Conservation (phyloP, 2,329 filamentous ascomycete genomes). For the Emergomyces pasteurianus region DNA sequence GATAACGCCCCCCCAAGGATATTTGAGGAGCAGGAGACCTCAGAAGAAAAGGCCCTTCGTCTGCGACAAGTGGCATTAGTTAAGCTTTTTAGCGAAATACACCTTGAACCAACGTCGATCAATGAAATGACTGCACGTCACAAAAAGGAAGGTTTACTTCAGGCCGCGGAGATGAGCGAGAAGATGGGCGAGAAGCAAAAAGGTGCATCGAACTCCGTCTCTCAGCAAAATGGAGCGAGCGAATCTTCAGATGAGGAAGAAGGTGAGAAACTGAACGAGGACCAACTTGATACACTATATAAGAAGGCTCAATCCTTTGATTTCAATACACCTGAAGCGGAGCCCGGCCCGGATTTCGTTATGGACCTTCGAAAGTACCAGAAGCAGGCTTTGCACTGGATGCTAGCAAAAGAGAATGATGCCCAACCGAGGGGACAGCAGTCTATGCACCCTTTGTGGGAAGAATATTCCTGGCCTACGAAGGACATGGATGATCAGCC, state of each 20-base stretch:
- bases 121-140: conserved; percentile 65
- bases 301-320: conserved; percentile 96
- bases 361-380: conserved; percentile 86
- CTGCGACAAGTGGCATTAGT: conserved; percentile 79
- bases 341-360: conserved; percentile 69
- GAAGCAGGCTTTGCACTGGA: conserved; percentile 91
- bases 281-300: conserved; percentile 87
- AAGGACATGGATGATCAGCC: conserved; percentile 79
- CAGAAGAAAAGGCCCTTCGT: conserved; percentile 71
- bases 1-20: conserved; percentile 60
- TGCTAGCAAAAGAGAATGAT: conserved; percentile 85
- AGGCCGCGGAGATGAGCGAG: conserved; percentile 80
- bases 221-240: conserved; percentile 22
- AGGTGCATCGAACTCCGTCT: conserved; percentile 39
- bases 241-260: conserved; percentile 60
- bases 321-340: conserved; percentile 76
- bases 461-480: conserved; percentile 80
- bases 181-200: conserved; percentile 70
- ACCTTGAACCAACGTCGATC: conserved; percentile 60
- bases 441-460: conserved; percentile 96
- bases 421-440: conserved; percentile 56
- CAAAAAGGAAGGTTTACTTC: conserved; percentile 70
- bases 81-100: conserved; percentile 79
- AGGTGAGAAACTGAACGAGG: conserved; percentile 82
- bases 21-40: conserved; percentile 75